These are phyloP conservation scores for Gamsiella multidivaricata DNA, from an alignment of 192 early-diverging fungal genomes.

Conservation along the genomic window DNA sequence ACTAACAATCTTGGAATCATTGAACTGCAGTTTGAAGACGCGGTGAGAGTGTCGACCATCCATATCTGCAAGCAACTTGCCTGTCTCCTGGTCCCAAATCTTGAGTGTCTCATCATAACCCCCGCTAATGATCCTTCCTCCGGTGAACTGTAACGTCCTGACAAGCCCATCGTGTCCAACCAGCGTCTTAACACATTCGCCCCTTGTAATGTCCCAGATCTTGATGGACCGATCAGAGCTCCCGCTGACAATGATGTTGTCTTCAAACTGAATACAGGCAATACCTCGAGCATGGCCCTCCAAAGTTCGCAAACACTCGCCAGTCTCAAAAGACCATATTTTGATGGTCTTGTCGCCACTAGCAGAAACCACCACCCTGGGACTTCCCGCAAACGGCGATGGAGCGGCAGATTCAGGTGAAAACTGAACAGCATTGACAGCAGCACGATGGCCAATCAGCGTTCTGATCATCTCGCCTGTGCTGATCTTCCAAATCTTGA, in stretches of 20 bases:
- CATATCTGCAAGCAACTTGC: conserved; percentile 66
- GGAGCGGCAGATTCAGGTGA: conserved; percentile 71
- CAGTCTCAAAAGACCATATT: conserved; percentile 83
- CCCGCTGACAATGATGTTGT: conserved; percentile 83
- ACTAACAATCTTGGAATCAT: conserved; percentile 83
- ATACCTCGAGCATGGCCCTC: conserved; percentile 85
- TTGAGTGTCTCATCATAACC: conserved; percentile 90
- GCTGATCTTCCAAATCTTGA: conserved; percentile 83
- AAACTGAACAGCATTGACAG: conserved; percentile 88
- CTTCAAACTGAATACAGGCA: conserved; percentile 93
- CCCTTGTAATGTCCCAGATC: conserved; percentile 65
- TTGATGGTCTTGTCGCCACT: conserved; percentile 88
- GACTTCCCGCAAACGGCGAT: conserved; percentile 83
- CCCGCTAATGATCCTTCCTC: conserved; percentile 80
- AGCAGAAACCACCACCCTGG: conserved; percentile 75
- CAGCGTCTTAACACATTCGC: conserved; percentile 58
- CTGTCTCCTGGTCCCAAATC: conserved; percentile 84
- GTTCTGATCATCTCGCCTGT: conserved; percentile 66
- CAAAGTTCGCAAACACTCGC: conserved; percentile 72
- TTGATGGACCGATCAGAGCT: conserved; percentile 84
- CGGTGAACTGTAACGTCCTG: conserved; percentile 76
- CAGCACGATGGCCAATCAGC: conserved; percentile 82
- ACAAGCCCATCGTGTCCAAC: conserved; percentile 75
- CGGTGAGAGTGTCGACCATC: conserved; percentile 67
- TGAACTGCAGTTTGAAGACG: conserved; percentile 87